These are phyloP conservation scores for Parasarocladium wereldwijsianum DNA, from an alignment of 2,329 filamentous ascomycete species.

Conservation along the genomic window DNA sequence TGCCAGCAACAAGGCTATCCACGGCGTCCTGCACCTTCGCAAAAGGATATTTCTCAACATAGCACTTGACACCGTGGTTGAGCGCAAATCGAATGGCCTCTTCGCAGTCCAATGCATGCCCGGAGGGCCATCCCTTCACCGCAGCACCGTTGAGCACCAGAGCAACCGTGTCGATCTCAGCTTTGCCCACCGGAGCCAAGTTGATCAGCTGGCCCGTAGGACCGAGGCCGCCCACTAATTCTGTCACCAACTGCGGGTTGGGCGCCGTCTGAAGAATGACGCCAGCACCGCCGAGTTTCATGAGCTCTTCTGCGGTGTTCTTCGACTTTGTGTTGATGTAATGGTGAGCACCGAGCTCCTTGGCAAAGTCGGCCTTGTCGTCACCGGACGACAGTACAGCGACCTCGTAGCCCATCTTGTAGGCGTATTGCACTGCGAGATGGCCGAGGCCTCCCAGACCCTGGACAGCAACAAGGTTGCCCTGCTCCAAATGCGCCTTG, in stretches of 20 bases:
- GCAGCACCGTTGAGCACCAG: constrained; percentile 37
- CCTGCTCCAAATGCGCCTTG: constrained; percentile 35
- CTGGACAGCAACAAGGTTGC: constrained; percentile 42
- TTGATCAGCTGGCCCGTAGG: constrained; percentile 42
- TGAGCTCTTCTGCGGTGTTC: constrained; percentile 32
- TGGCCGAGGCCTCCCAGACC: constrained; percentile 67
- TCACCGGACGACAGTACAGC: constrained; percentile 52
- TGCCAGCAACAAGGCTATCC: constrained; percentile 23
- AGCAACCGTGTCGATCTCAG: constrained; percentile 26
- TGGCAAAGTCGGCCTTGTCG: constrained; percentile 54
- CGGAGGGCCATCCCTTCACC: constrained; percentile 49
- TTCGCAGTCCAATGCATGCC: constrained; percentile 46
- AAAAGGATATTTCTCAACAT: constrained; percentile 51
- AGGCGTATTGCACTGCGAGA: constrained; percentile 61
- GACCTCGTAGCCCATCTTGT: constrained; percentile 61
- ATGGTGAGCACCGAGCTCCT: constrained; percentile 25
- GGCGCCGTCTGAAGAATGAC: constrained; percentile 50
- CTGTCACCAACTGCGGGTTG: constrained; percentile 36
- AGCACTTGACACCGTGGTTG: constrained; percentile 45
- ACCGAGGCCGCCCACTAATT: constrained; percentile 37
- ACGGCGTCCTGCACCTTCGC: constrained; percentile 30
- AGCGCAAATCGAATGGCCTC: constrained; percentile 53
- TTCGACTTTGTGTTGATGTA: constrained; percentile 36
- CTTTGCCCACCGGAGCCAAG: constrained; percentile 34
- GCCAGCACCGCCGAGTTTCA: constrained; percentile 43